A percentile compares a stretch with the other conserved stretches of the same genome.
These are phyloP conservation scores for Yamadazyma scolyti DNA, from an alignment of 805 yeast genomes.

Conservation along the genomic window DNA sequence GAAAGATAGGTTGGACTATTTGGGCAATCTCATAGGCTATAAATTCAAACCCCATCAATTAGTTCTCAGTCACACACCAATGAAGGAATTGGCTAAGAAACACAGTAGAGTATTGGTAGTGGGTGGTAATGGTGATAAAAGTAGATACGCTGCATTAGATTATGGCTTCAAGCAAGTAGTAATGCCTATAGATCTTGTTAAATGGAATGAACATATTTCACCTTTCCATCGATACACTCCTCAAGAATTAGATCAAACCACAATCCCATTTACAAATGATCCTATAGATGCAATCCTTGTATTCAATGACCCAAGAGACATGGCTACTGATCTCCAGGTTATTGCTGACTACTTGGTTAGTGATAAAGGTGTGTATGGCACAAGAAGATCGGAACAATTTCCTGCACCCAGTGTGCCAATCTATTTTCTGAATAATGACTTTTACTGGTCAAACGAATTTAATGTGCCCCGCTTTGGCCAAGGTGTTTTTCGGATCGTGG, in stretches of 20 bases:
- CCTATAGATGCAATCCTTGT: slow-evolving; percentile 75
- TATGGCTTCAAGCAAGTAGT: slow-evolving; percentile 80
- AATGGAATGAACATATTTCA: slow-evolving; percentile 54
- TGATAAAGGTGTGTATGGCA: slow-evolving; percentile 60
- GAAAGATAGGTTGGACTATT: slow-evolving; percentile 42
- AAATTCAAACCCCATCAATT: slow-evolving; percentile 55
- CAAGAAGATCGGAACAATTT: slow-evolving; percentile 34
- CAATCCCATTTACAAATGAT: slow-evolving; percentile 13
- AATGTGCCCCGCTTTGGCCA: slow-evolving; percentile 80
- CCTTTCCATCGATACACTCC: slow-evolving; percentile 52
- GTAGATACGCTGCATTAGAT: slow-evolving; percentile 66
- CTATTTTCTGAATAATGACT: slow-evolving; percentile 77
- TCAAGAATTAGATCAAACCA: slow-evolving; percentile 1
- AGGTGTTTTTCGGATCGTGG: slow-evolving; percentile 72
- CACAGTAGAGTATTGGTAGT: slow-evolving; percentile 69
- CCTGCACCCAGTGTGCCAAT: slow-evolving; percentile 62
- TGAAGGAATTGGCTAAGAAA: slow-evolving; percentile 29
- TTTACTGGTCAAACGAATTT: slow-evolving; percentile 85
- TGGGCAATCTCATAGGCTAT: slow-evolving; percentile 22
- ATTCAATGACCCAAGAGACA: slow-evolving; percentile 85
- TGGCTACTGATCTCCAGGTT: slow-evolving; percentile 81
- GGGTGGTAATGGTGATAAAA: slow-evolving; percentile 72
- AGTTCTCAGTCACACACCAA: slow-evolving; percentile 86
- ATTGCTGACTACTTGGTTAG: slow-evolving; percentile 68
- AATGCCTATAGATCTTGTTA: slow-evolving; percentile 68